Evolutionary conservation across 2,329 filamentous ascomycete genomes (phyloP).

Genomic region (Zasmidium cellare): DNA sequence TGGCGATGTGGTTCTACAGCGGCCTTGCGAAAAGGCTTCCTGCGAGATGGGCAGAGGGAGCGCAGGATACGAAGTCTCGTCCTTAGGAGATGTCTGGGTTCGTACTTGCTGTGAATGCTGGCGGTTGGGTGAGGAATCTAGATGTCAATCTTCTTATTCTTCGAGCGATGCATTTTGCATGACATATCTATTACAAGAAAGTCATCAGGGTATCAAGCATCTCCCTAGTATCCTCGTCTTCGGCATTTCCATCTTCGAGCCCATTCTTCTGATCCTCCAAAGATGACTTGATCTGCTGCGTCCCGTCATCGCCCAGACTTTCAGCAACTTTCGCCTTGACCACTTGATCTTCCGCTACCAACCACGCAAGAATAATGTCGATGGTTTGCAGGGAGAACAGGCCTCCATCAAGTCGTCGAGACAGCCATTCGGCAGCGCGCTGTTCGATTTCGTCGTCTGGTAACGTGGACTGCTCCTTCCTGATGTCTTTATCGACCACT

Average conservation of each 20-base stretch:
- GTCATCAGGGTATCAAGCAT: slow-evolving; percentile 65
- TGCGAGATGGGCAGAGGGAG: neutral
- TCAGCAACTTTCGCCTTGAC: slow-evolving; percentile 65
- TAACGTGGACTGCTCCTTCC: slow-evolving; percentile 55
- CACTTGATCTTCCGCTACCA: slow-evolving; percentile 83
- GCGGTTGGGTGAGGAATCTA: too few species aligned
- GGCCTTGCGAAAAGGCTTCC: slow-evolving; percentile 28
- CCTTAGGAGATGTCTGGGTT: neutral
- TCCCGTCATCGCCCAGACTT: slow-evolving; percentile 65
- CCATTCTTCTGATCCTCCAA: slow-evolving; percentile 68
- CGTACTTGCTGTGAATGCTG: too few species aligned
- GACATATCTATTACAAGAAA: slow-evolving; percentile 26
- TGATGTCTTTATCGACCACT: slow-evolving; percentile 64
- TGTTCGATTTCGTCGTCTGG: slow-evolving; percentile 61
- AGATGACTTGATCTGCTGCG: slow-evolving; percentile 65
- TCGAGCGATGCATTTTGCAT: neutral
- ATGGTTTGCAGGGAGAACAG: slow-evolving; percentile 80
- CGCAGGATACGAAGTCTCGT: neutral
- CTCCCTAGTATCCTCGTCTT: slow-evolving; percentile 56
- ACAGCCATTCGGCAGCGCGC: slow-evolving; percentile 70
- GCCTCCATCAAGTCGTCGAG: slow-evolving; percentile 76
- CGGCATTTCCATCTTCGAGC: slow-evolving; percentile 54
- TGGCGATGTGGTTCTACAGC: slow-evolving; percentile 39
- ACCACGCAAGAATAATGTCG: slow-evolving; percentile 85
- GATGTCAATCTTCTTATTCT: too few species aligned